Evolutionary conservation across 208 protist genomes (phyloP), one percentile per base, ranked within the genome.

Genomic region (Phytomonas sp.): DNA sequence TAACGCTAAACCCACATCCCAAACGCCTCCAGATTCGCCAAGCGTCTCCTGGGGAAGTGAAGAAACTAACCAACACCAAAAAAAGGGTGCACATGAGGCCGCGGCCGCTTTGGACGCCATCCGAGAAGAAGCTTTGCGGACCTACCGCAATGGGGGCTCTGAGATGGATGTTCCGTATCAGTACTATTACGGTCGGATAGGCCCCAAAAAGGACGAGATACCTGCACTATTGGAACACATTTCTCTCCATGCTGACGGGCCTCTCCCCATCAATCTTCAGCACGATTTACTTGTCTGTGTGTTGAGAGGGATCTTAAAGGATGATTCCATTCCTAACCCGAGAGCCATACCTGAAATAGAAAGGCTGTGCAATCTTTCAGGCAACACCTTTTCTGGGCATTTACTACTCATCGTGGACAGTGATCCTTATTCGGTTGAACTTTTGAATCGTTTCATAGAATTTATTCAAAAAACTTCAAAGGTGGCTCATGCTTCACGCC

Each of bases 111-210:
- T 56, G 45, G 45, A 56, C 19, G 45, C 45, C 19, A 56, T 56
- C 45, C 45, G 6, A 56, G 26, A 23, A 6, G 45, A 56, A 56
- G 45, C 45, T 23, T 19, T 26, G 19, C 45, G 19, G 19, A 26
- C 16, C 45, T 56, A 56, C 23, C 7, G 45, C 45, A 5, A 56
- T 26, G 45, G 45, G 45, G 45, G 45, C 5, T 0, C 45, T 56
- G 45, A 56, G 45, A 56, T 56, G 45, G 45, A 56, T 56, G 45
- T 56, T 56, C 45, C 45, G 45, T 56, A 56, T 56, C 75, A 79
- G 29, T 69, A 73, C 59, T 79, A 67, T 61, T 79, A 79, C 60
- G 75, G 75, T 23, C 71, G 45, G 12, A 64, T 75, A 7, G 71
- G 71, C 14, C 75, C 75, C 11, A 69, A 70, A 34, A 26, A 29